Evolutionary conservation across 2,329 filamentous ascomycete species (phyloP).

Genomic region (Colletotrichum tabaci): DNA sequence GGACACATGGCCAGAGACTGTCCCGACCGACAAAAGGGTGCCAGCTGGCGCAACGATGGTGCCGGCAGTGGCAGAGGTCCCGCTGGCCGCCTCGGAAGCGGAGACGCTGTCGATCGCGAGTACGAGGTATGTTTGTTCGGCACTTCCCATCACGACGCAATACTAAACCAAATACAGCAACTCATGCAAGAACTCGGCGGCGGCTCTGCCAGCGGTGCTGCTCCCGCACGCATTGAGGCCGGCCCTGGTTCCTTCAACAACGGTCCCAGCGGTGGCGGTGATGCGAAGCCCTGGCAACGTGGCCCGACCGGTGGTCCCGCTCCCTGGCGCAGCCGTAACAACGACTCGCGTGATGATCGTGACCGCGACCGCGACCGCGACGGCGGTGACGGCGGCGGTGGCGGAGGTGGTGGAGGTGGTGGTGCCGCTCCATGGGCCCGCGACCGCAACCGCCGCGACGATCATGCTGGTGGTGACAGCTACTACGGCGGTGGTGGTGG

Average conservation of each 20-base stretch:
- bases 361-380: slow-evolving; percentile 42
- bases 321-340: slow-evolving; percentile 78
- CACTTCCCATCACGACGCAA: slow-evolving; percentile 12
- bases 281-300: slow-evolving; percentile 89
- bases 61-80: slow-evolving; percentile 55
- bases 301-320: slow-evolving; percentile 87
- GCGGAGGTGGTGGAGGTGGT: slow-evolving; percentile 58
- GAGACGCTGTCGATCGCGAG: slow-evolving; percentile 91
- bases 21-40: slow-evolving; percentile 91
- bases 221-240: slow-evolving; percentile 88
- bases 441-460: slow-evolving; percentile 67
- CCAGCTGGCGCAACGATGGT: slow-evolving; percentile 90
- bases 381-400: slow-evolving; percentile 55
- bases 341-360: slow-evolving; percentile 64
- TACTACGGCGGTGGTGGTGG: slow-evolving; percentile 58
- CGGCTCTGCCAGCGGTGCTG: slow-evolving; percentile 72
- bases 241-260: slow-evolving; percentile 78
- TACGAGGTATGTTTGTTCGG: slow-evolving; percentile 81
- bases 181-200: slow-evolving; percentile 98
- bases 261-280: slow-evolving; percentile 66
- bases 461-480: slow-evolving; percentile 61
- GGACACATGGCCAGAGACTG: slow-evolving; percentile 99
- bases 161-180: slow-evolving; percentile 73
- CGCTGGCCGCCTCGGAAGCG: slow-evolving; percentile 79
- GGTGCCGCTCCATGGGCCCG: slow-evolving; percentile 74